phyloP scores from a whole-genome alignment of 1,139 yeast species.

The Arxiozyma slooffiae region DNA sequence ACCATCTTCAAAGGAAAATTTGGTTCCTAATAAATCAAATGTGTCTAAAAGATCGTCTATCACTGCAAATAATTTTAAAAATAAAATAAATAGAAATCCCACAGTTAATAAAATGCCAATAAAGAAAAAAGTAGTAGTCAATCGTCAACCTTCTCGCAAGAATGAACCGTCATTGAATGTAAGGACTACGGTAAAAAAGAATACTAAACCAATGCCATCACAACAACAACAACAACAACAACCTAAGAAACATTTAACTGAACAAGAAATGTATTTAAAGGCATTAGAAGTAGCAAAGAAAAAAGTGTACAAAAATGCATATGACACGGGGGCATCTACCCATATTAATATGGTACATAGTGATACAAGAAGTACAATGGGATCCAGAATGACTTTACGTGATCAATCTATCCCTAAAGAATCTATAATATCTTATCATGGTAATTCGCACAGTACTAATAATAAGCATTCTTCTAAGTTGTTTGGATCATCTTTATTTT shows the following conservation, averaged over 20 bases:
- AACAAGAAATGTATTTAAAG: slow-evolving; percentile 29
- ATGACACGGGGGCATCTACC: background rate
- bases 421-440: background rate
- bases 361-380: slow-evolving; percentile 15
- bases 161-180: background rate
- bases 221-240: slow-evolving; percentile 2
- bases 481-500: slow-evolving; percentile 1
- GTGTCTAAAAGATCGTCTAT: background rate
- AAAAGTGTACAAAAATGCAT: slow-evolving; percentile 23
- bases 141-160: background rate
- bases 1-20: slow-evolving; percentile 7
- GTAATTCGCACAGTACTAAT: background rate
- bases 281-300: slow-evolving; percentile 28
- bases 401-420: slow-evolving; percentile 4
- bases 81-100: no score
- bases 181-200: background rate
- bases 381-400: slow-evolving; percentile 19
- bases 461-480: background rate
- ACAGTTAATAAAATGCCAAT: background rate
- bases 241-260: slow-evolving; percentile 14
- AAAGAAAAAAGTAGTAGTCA: background rate
- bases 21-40: background rate
- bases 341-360: background rate
- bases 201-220: background rate
- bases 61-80: background rate